Conservation (phyloP, 164 flowering plant species). For the Aristolochia californica region DNA sequence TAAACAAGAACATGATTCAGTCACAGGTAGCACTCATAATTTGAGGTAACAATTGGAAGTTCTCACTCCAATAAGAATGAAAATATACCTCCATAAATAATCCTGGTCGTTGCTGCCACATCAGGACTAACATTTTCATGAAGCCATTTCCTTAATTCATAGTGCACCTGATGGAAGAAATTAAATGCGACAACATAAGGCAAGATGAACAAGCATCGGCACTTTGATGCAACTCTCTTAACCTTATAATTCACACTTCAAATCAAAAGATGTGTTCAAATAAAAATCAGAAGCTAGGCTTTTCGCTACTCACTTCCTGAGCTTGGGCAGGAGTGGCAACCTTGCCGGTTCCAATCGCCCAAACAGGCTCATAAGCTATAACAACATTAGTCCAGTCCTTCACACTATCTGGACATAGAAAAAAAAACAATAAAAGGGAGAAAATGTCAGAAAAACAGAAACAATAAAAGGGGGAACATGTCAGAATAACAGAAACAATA, state of each 20-base stretch:
- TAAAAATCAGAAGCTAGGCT: neutral
- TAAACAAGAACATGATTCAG: no score
- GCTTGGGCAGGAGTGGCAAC: constrained; percentile 88
- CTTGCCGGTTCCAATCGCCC: constrained; percentile 96
- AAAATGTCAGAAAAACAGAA: no score
- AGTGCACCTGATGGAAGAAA: constrained; percentile 41
- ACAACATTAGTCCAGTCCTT: constrained; percentile 58
- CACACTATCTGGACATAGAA: constrained; percentile 32
- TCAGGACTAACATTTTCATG: constrained; percentile 39
- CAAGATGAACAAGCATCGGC: neutral
- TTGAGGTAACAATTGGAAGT: no score
- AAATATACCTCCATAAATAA: constrained; percentile 86
- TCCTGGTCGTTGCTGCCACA: constrained; percentile 65
- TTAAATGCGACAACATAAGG: neutral
- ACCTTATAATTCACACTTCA: neutral
- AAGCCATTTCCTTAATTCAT: constrained; percentile 66
- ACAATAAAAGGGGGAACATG: no score
- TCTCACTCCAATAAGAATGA: neutral
- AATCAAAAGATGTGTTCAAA: no score
- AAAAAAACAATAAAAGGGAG: neutral
- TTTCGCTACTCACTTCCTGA: constrained; percentile 67
- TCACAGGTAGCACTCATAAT: no score
- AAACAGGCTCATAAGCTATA: constrained; percentile 85
- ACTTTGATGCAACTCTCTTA: neutral
- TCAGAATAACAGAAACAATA: no score